Evolutionary conservation across 2,329 filamentous ascomycete species (phyloP).

Genomic region (Pseudohalonectria lignicola): DNA sequence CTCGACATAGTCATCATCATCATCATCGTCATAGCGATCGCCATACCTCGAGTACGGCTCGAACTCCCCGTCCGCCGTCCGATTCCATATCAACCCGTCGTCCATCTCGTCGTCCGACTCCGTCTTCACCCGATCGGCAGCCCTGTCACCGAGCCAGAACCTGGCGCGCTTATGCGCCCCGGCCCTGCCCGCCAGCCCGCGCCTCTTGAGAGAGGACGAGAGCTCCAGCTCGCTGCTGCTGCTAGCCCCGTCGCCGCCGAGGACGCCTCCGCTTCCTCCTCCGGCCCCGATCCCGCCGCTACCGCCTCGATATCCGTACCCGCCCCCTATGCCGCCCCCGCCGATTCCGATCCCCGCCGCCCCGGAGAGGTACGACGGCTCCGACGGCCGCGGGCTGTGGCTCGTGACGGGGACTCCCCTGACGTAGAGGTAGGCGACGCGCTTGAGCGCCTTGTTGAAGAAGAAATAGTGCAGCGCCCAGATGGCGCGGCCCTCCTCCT

Average conservation of each 20-base stretch:
- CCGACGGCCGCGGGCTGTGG: constrained; percentile 36
- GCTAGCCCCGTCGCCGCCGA: constrained; percentile 1
- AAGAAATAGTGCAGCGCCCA: constrained; percentile 98
- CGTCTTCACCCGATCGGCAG: constrained; percentile 33
- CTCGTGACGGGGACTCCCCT: constrained; percentile 74
- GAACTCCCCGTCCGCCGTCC: constrained; percentile 46
- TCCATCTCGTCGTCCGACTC: constrained; percentile 36
- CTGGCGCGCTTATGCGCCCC: constrained; percentile 70
- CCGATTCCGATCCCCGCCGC: no score
- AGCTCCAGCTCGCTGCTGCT: not conserved
- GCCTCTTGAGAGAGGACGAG: constrained; percentile 12
- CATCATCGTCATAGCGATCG: constrained; percentile 33
- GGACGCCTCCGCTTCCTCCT: no score
- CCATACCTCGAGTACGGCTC: constrained; percentile 30
- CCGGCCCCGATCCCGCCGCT: no score
- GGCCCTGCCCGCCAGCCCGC: constrained; percentile 17
- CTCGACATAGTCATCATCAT: constrained; percentile 23
- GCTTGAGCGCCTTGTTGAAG: constrained; percentile 86
- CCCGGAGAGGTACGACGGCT: constrained; percentile 7
- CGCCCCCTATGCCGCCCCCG: constrained; percentile 9
- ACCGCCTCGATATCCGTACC: no score
- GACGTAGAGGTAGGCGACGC: constrained; percentile 88
- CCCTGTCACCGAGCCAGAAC: constrained; percentile 74
- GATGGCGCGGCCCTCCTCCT: constrained; percentile 82
- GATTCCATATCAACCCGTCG: constrained; percentile 45